A percentile compares a stretch with the other conserved stretches of the same genome.
Evolutionary conservation across 371 early-diverging fungal species (phyloP).

Genomic region (Syncephalastrum racemosum): DNA sequence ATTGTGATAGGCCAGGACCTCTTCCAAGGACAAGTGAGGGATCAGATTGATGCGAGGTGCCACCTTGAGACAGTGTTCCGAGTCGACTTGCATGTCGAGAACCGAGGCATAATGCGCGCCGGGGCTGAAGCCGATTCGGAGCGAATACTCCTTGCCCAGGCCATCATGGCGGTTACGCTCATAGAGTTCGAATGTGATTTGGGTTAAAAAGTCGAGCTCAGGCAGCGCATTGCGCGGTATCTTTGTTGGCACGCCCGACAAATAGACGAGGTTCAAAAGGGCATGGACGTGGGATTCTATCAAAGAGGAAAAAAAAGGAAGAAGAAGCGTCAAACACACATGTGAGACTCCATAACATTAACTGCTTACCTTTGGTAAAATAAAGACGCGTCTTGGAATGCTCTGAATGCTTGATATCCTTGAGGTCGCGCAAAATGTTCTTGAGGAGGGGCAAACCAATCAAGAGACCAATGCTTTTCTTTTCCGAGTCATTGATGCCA

Average conservation of each 20-base stretch:
- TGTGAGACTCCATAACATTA: neutral
- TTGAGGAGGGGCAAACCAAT: constrained; percentile 78
- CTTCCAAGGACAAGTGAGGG: constrained; percentile 45
- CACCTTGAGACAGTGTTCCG: constrained; percentile 85
- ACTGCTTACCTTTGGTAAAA: constrained; percentile 81
- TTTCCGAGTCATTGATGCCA: constrained; percentile 83
- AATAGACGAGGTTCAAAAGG: constrained; percentile 86
- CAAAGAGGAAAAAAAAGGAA: neutral
- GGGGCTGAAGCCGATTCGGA: constrained; percentile 89
- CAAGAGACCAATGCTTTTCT: constrained; percentile 83
- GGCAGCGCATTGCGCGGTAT: constrained; percentile 66
- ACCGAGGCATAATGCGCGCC: constrained; percentile 91
- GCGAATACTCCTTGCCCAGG: constrained; percentile 74
- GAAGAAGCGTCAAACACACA: neutral
- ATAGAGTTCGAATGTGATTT: constrained; percentile 96
- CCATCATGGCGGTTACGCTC: constrained; percentile 74
- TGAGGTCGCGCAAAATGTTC: constrained; percentile 76
- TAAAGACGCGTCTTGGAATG: constrained; percentile 83
- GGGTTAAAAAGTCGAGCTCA: constrained; percentile 94
- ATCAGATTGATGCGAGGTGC: constrained; percentile 62
- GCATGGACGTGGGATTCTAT: constrained; percentile 89
- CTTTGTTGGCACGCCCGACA: constrained; percentile 81
- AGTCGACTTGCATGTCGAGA: constrained; percentile 86
- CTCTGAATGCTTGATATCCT: constrained; percentile 53
- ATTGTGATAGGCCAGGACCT: constrained; percentile 42